Evolutionary conservation across 2,329 filamentous ascomycete species (phyloP).

Genomic region (Cordyceps cicadae): DNA sequence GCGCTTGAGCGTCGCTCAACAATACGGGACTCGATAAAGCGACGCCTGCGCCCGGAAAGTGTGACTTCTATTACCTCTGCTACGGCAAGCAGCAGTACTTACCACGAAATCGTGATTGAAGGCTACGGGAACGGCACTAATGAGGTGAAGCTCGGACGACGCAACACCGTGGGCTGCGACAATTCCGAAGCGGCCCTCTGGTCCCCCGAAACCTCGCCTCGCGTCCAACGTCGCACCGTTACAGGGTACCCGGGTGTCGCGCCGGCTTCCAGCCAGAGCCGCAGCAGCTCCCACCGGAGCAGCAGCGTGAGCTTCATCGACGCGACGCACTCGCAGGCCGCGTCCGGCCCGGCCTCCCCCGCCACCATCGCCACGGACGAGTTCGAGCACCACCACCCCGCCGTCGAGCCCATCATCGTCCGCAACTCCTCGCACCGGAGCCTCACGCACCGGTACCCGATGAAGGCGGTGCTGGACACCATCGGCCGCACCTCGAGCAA

Average conservation of each 20-base stretch:
- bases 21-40: slow-evolving; percentile 26
- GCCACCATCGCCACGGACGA: background rate
- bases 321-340: background rate
- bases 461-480: slow-evolving; percentile 7
- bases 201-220: slow-evolving; percentile 17
- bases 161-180: slow-evolving; percentile 12
- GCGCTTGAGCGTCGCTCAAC: slow-evolving; percentile 26
- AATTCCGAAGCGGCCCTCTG: slow-evolving; percentile 17
- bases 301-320: slow-evolving; percentile 2
- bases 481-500: slow-evolving; percentile 8
- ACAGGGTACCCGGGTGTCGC: background rate
- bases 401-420: slow-evolving; percentile 7
- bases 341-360: background rate
- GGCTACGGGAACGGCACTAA: slow-evolving; percentile 49
- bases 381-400: background rate
- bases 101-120: slow-evolving; percentile 44
- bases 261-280: background rate
- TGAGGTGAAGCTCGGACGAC: slow-evolving; percentile 21
- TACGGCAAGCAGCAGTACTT: slow-evolving; percentile 19
- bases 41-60: slow-evolving; percentile 16
- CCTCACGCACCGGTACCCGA: slow-evolving; percentile 10
- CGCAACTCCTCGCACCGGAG: slow-evolving; percentile 12
- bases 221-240: background rate
- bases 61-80: slow-evolving; percentile 17
- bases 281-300: slow-evolving; percentile 1